These are phyloP conservation scores for Viola odorata DNA, from an alignment of 345 rosid genomes.

Conservation along the genomic window DNA sequence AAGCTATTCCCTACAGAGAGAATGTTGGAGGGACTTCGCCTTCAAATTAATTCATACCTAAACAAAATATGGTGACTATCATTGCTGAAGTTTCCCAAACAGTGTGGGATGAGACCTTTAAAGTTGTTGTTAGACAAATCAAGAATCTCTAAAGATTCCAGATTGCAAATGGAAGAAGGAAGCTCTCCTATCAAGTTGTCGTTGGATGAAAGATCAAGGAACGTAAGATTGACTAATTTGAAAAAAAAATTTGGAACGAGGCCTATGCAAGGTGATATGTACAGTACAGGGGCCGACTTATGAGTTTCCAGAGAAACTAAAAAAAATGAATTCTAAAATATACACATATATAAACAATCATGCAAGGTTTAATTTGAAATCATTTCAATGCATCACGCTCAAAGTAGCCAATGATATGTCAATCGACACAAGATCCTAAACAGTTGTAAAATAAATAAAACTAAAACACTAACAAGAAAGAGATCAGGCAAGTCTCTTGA, in stretches of 20 bases:
- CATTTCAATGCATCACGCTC: too few relatives aligned
- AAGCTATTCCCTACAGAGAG: background rate
- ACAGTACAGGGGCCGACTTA: too few relatives aligned
- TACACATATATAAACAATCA: too few relatives aligned
- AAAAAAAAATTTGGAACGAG: conserved; percentile 10
- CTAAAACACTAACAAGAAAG: too few relatives aligned
- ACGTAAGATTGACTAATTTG: background rate
- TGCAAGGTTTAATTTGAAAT: too few relatives aligned
- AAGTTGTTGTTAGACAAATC: background rate
- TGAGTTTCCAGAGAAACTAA: too few relatives aligned
- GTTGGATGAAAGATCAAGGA: background rate
- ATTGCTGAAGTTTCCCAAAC: background rate
- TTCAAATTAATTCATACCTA: conserved; percentile 8
- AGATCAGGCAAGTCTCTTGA: too few relatives aligned
- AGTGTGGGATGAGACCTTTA: background rate
- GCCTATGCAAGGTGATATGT: conserved; percentile 8
- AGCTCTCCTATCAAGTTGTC: background rate
- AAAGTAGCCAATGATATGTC: too few relatives aligned
- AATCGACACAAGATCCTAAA: too few relatives aligned
- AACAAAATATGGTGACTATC: too few relatives aligned
- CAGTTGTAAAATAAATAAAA: too few relatives aligned
- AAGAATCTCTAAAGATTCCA: accelerated
- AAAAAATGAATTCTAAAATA: too few relatives aligned
- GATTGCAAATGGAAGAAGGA: background rate
- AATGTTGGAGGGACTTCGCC: conserved; percentile 15